Evolutionary conservation across 306 rosid species (phyloP).

Genomic region (Sphenostylis stenocarpa): DNA sequence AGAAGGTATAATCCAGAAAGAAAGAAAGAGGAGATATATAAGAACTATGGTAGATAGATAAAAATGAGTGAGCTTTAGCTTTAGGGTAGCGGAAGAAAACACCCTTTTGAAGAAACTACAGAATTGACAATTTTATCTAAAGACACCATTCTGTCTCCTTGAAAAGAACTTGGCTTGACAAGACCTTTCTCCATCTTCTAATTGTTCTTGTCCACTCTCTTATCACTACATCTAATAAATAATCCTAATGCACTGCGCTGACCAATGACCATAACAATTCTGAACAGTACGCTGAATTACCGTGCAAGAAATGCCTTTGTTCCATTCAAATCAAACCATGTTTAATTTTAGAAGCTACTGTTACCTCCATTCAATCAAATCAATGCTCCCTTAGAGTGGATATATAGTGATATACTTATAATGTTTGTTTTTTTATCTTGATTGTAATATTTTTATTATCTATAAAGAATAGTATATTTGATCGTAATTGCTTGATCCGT

Average conservation of each 20-base stretch:
- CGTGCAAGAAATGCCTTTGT: neutral
- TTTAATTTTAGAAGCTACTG: neutral
- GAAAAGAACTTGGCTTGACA: conserved; percentile 40
- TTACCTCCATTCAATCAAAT: neutral
- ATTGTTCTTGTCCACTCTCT: conserved; percentile 14
- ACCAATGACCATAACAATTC: neutral
- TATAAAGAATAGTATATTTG: neutral
- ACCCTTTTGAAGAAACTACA: conserved; percentile 16
- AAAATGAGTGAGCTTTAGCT: neutral
- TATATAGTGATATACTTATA: too few species aligned
- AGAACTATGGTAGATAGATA: neutral
- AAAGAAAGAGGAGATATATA: neutral
- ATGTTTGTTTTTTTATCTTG: too few species aligned
- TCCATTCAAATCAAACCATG: neutral
- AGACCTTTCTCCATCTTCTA: conserved; percentile 27
- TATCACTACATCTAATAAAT: neutral
- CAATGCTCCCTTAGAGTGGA: too few species aligned
- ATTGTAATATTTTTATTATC: too few species aligned
- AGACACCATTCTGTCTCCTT: conserved; percentile 40
- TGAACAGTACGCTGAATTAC: neutral
- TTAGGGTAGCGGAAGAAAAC: conserved; percentile 26
- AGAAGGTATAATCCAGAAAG: conserved; percentile 11
- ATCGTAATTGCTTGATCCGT: neutral
- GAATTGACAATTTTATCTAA: conserved; percentile 35
- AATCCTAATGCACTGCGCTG: conserved; percentile 2